phyloP scores from a whole-genome alignment of 148 eudicot genomes.

The Bassia scoparia region DNA sequence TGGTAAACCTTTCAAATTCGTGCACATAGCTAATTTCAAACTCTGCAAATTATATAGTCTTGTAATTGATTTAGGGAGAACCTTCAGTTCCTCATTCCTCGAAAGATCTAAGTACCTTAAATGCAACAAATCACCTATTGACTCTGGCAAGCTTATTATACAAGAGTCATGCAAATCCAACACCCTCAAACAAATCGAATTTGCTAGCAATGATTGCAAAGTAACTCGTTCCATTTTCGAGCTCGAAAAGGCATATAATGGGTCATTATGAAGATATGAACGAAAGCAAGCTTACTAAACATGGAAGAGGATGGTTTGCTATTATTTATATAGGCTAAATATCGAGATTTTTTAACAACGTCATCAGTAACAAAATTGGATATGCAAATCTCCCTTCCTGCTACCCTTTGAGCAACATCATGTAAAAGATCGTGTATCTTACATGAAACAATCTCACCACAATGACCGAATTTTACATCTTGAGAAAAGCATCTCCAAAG shows the following conservation, averaged over 20 bases:
- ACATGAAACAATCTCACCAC: not conserved
- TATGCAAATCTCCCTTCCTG: not conserved
- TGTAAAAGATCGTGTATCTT: constrained; percentile 20
- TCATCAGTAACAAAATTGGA: not conserved
- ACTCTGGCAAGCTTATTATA: not conserved
- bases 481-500: constrained; percentile 5
- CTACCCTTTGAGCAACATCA: not conserved
- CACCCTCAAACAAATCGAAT: too few relatives aligned
- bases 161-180: not conserved
- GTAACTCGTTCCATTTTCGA: not conserved
- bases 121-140: constrained; percentile 8
- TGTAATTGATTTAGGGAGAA: not conserved
- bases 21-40: not conserved
- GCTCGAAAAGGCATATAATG: not conserved
- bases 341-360: not conserved
- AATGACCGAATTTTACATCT: not conserved
- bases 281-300: not conserved
- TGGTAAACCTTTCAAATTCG: not conserved
- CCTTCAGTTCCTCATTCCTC: too few relatives aligned
- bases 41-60: not conserved
- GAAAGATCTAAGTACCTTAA: constrained; percentile 8
- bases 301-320: too few relatives aligned
- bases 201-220: not conserved
- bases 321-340: too few relatives aligned
- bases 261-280: not conserved